These are phyloP conservation scores for Strobilomyces dryophilus DNA, from an alignment of 768 basidiomycete species.

Conservation along the genomic window DNA sequence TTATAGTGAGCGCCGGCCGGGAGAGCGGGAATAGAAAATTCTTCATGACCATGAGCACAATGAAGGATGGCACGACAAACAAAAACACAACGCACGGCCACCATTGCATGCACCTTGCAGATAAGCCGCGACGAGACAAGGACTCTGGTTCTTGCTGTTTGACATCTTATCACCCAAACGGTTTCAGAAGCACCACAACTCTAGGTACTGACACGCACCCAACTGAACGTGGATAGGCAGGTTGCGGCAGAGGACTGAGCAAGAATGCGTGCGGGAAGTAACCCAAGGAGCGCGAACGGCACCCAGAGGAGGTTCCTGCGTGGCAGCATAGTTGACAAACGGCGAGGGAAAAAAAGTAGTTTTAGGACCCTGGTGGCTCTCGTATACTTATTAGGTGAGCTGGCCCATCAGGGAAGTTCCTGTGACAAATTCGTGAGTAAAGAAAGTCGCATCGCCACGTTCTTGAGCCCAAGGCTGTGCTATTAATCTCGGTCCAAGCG, in stretches of 20 bases:
- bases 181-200: not conserved
- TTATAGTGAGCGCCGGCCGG: conserved; percentile 29
- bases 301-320: conserved; percentile 5
- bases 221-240: conserved; percentile 22
- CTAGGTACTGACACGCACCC: conserved; percentile 19
- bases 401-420: not conserved
- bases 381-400: not conserved
- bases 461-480: not conserved
- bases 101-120: conserved; percentile 40
- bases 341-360: not conserved
- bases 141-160: conserved; percentile 46
- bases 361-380: not conserved
- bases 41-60: conserved; percentile 24
- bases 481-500: too few species aligned
- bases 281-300: conserved; percentile 17
- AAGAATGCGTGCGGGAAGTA: conserved; percentile 11
- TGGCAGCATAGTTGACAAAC: conserved; percentile 7
- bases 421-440: not conserved
- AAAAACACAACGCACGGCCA: conserved; percentile 34
- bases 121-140: conserved; percentile 43
- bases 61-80: conserved; percentile 4
- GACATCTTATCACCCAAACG: conserved; percentile 19
- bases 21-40: conserved; percentile 36
- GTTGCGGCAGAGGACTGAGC: conserved; percentile 24
- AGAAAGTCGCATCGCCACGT: too few species aligned